A percentile compares a stretch with the other conserved stretches of the same genome.
Evolutionary conservation across 2,329 filamentous ascomycete species (phyloP).

Genomic region (Penicillium sp.): DNA sequence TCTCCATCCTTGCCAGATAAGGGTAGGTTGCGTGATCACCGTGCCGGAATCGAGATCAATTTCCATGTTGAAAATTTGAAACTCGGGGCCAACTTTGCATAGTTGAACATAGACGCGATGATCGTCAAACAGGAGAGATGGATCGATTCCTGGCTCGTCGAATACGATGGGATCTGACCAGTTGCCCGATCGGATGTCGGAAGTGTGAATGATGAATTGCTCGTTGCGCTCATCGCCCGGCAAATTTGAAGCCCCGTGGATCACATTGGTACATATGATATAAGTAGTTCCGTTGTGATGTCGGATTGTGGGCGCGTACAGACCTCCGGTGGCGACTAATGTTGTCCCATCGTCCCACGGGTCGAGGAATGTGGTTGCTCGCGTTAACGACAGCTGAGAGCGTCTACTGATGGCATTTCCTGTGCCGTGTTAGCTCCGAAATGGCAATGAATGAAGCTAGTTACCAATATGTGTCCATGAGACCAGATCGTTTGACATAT

Average conservation of each 20-base stretch:
- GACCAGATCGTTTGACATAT: constrained; percentile 47
- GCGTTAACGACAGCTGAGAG: constrained; percentile 37
- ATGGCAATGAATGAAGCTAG: not conserved
- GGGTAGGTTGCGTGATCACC: not conserved
- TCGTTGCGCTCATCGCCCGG: constrained; percentile 14
- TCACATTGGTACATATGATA: constrained; percentile 36
- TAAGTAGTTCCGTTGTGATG: constrained; percentile 45
- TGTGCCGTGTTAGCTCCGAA: not conserved
- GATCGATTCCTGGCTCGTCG: constrained; percentile 45
- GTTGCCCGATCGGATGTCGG: constrained; percentile 42
- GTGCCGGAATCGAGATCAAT: constrained; percentile 10
- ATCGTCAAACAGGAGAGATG: constrained; percentile 48
- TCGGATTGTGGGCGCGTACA: constrained; percentile 45
- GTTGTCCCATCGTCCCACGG: constrained; percentile 7
- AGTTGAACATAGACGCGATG: constrained; percentile 29
- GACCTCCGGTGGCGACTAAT: constrained; percentile 29
- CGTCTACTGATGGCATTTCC: constrained; percentile 23
- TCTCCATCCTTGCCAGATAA: constrained; percentile 13
- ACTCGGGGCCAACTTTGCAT: constrained; percentile 10
- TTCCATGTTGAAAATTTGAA: constrained; percentile 12
- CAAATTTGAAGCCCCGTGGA: constrained; percentile 16
- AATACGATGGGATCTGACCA: constrained; percentile 48
- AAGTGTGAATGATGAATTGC: constrained; percentile 45
- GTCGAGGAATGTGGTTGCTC: constrained; percentile 9
- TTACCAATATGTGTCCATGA: constrained; percentile 41